These are phyloP conservation scores for Diaporthe sp. DNA, from an alignment of 2,329 filamentous ascomycete genomes.

Conservation along the genomic window DNA sequence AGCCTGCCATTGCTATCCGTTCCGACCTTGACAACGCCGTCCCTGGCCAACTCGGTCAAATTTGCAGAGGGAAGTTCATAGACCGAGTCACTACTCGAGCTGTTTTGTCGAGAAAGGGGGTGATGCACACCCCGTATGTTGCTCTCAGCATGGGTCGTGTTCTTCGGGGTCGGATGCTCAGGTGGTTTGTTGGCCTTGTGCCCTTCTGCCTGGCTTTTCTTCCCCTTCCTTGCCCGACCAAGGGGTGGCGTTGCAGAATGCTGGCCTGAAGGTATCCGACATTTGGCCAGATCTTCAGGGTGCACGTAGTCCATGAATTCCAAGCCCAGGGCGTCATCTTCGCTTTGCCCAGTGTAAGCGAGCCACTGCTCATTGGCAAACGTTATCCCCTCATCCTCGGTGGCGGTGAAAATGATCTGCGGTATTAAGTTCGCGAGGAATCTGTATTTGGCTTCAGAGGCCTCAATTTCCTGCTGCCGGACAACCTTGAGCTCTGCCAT, in stretches of 20 bases:
- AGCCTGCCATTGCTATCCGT: conserved; percentile 86
- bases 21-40: conserved; percentile 83
- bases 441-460: conserved; percentile 92
- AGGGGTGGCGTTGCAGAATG: conserved; percentile 53
- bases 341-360: conserved; percentile 90
- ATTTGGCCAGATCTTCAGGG: conserved; percentile 90
- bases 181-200: conserved; percentile 40
- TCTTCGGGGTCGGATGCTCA: neutral
- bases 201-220: conserved; percentile 14
- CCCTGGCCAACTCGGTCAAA: conserved; percentile 74
- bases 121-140: conserved; percentile 48
- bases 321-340: conserved; percentile 81
- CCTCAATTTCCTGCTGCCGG: conserved; percentile 91
- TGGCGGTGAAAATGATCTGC: conserved; percentile 96
- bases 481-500: conserved; percentile 89
- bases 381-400: conserved; percentile 87
- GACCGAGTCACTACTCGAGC: conserved; percentile 58
- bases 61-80: conserved; percentile 64
- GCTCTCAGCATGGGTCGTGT: conserved; percentile 38
- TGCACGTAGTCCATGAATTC: conserved; percentile 95
- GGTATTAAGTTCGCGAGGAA: conserved; percentile 94
- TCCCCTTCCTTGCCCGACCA: conserved; percentile 36
- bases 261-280: conserved; percentile 69
- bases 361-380: conserved; percentile 98
- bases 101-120: conserved; percentile 59